Percentiles rank a stretch among this genome's conserved stretches.
Evolutionary conservation across 2,329 filamentous ascomycete species (phyloP).

Genomic region (Pyrenophora graminea): DNA sequence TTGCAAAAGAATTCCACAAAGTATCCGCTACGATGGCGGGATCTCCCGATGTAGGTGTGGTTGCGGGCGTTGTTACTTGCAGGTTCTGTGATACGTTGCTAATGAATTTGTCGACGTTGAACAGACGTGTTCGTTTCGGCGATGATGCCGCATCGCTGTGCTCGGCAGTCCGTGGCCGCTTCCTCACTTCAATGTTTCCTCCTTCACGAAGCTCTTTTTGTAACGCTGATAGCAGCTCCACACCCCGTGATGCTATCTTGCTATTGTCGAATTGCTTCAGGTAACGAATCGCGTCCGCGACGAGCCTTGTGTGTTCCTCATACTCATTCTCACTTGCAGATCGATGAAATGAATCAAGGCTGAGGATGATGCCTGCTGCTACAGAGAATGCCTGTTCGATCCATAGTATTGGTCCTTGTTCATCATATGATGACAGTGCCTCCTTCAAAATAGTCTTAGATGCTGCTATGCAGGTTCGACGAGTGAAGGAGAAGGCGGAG

Average conservation of each 20-base stretch:
- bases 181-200: background rate
- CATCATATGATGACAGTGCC: conserved; percentile 35
- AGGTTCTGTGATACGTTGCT: conserved; percentile 14
- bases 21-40: background rate
- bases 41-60: background rate
- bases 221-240: conserved; percentile 13
- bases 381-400: conserved; percentile 51
- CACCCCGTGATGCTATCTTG: conserved; percentile 20
- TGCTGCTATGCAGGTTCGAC: conserved; percentile 48
- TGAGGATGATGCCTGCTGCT: conserved; percentile 47
- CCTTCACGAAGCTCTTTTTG: conserved; percentile 13
- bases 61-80: conserved; percentile 3
- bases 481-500: conserved; percentile 45
- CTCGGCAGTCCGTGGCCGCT: conserved; percentile 6
- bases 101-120: conserved; percentile 13
- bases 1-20: conserved; percentile 10
- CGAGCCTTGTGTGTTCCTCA: conserved; percentile 10
- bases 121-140: conserved; percentile 8
- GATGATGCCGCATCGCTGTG: background rate
- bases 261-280: conserved; percentile 15
- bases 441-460: conserved; percentile 49
- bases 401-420: conserved; percentile 46
- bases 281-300: conserved; percentile 14
- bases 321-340: conserved; percentile 11
- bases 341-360: conserved; percentile 47